A percentile compares a stretch with the other conserved stretches of the same genome.
phyloP scores from a whole-genome alignment of 1,284 basidiomycete genomes.

The Cutaneotrichosporon mucoides region DNA sequence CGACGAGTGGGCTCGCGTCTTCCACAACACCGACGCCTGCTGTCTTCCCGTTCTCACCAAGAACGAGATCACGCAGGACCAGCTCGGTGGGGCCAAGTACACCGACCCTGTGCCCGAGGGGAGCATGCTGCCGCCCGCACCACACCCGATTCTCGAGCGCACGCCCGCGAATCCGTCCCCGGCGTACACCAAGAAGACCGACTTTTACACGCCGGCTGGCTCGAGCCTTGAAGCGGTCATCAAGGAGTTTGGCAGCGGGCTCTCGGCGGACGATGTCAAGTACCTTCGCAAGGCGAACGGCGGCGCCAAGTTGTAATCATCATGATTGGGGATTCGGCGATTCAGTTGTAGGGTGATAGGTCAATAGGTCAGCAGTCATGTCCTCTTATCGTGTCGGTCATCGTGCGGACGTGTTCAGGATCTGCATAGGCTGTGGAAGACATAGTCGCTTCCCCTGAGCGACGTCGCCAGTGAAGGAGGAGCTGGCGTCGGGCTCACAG shows the following conservation, averaged over 20 bases:
- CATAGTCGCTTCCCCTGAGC: too few relatives aligned
- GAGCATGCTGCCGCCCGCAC: background rate
- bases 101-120: background rate
- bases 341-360: too few relatives aligned
- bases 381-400: too few relatives aligned
- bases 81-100: slow-evolving; percentile 3
- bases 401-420: too few relatives aligned
- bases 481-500: too few relatives aligned
- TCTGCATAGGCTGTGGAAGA: too few relatives aligned
- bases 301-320: slow-evolving; percentile 1
- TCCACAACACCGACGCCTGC: slow-evolving; percentile 17
- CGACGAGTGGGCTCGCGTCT: slow-evolving; percentile 14
- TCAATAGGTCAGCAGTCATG: too few relatives aligned
- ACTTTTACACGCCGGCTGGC: slow-evolving; percentile 9
- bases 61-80: slow-evolving; percentile 7
- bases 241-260: background rate
- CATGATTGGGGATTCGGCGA: too few relatives aligned
- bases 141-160: slow-evolving; percentile 9
- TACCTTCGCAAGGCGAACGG: slow-evolving; percentile 7
- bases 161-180: slow-evolving; percentile 3
- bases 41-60: slow-evolving; percentile 10
- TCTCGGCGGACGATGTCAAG: background rate
- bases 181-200: background rate
- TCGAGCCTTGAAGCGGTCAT: background rate
- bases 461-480: too few relatives aligned